Percentiles rank a stretch among this genome's conserved stretches.
Evolutionary conservation across 2,329 filamentous ascomycete species (phyloP).

Genomic region (Colletotrichum navitas): DNA sequence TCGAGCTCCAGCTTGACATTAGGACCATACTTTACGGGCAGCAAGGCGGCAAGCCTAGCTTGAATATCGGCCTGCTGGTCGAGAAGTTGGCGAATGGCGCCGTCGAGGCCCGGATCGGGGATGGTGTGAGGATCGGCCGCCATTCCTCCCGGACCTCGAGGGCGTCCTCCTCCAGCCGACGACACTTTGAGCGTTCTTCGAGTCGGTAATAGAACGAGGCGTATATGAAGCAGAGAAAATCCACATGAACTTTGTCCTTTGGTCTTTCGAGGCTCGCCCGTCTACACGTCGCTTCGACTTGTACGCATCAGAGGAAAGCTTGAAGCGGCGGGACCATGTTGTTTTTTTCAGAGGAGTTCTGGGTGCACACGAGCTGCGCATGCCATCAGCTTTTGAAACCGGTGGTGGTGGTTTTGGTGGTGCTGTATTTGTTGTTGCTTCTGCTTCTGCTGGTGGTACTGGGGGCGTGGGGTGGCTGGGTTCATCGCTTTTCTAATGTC

Average conservation of each 20-base stretch:
- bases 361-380: constrained; percentile 2
- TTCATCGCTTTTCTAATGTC: constrained; percentile 34
- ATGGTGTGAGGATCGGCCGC: constrained; percentile 42
- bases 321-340: constrained; percentile 21
- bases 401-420: background rate
- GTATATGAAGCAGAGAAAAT: constrained; percentile 4
- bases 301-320: constrained; percentile 30
- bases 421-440: constrained; percentile 33
- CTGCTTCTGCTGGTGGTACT: constrained; percentile 17
- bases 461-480: constrained; percentile 15
- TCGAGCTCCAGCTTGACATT: constrained; percentile 64
- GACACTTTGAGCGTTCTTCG: constrained; percentile 26
- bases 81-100: constrained; percentile 60
- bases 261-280: constrained; percentile 4
- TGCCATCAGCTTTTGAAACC: constrained; percentile 10
- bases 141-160: constrained; percentile 42
- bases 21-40: constrained; percentile 61
- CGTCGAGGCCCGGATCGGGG: constrained; percentile 57
- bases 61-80: constrained; percentile 67
- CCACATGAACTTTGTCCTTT: constrained; percentile 8
- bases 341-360: constrained; percentile 2
- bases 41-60: constrained; percentile 61
- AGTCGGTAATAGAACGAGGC: background rate
- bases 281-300: constrained; percentile 12
- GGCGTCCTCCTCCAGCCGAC: constrained; percentile 40